Base-by-base conservation (phyloP, 2,329 filamentous ascomycete genomes). In the Fusarium mundagurra region DNA sequence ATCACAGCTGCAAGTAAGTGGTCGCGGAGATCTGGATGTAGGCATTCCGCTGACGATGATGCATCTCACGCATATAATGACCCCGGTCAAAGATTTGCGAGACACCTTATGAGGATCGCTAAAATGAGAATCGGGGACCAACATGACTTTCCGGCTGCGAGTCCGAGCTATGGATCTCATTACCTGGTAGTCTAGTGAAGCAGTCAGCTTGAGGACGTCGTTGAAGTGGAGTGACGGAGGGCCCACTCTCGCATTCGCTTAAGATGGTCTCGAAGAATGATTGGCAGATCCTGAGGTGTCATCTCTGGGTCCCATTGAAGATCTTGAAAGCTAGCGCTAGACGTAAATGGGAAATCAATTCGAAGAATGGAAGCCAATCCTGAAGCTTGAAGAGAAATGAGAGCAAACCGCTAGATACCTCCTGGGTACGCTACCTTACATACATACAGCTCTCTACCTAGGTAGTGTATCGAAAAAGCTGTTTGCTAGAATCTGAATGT, bases 171-270 rank as follows among this genome's bases (percentile, higher is more conserved):
- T n/a, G n/a, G n/a, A n/a, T n/a, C n/a, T n/a, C n/a, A n/a, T n/a
- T n/a, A n/a, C n/a, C n/a, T n/a, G n/a, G n/a, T n/a, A n/a, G n/a
- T n/a, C n/a, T n/a, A n/a, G 29, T 51, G 38, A 57, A 31, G 29
- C 58, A 70, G 24, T 63, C 57, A 64, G 51, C 59, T 54, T 27
- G n/a, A 39, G 45, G 45, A 55, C 47, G 61, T 63, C 47, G 61
- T 63, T 44, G 48, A 14, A 27, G 69, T 74, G 69, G 69, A 75
- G 69, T 51, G 36, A 43, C 44, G 39, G 16, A 33, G 53, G 31
- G 6, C 22, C 69, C 72, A 64, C 72, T 34, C 54, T 73, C 72
- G 72, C 72, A 74, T 41, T 74, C 72, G 72, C 69, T 59, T 73
- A n/a, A 27, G 6, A 36, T 38, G 18, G 22, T 33, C 27, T 20